Base-by-base conservation (phyloP, 805 yeast genomes). In the Tetrapisispora iriomotensis region DNA sequence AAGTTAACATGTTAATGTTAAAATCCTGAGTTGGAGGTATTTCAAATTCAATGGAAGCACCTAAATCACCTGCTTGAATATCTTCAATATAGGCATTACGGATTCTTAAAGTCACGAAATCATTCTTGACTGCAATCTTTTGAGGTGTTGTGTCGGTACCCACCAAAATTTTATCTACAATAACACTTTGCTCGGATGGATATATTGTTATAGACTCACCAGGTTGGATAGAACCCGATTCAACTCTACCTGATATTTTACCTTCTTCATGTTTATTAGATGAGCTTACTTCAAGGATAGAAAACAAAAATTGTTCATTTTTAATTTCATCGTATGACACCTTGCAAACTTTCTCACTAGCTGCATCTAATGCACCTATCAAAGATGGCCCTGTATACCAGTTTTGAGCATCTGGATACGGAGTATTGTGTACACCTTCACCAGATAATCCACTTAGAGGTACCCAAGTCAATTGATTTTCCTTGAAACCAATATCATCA, bases 361-460 rank as follows among this genome's bases (percentile, higher is more conserved):
- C 49, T 2, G 41, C 36, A 37, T 92, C 98, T 60, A 92, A 74
- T 60, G 68, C 82, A 63, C 85, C 94, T 51, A 92, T 74, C 52
- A 90, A 68, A 9, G 94, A 68, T 23, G 96, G 95, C 10, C 97
- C 97, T 14, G 62, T 62, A 68, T 88, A 90, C 96, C 96, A 90
- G 43, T 94, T 82, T 56, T 86, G 80, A 33, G 38, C 33, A 4
- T 23, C 18, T 13, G 58, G 53, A 28, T 51, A 46, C 33, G 87
- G 81, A 43, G 84, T 75, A 36, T 86, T 94, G 65, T 82, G 83
- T 63, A 92, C 74, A 51, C 96, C 96, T 43, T 88, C 95, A 53
- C 99, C 99, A 32, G 95, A 83, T 67, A 72, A 85, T 40, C 98
- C 98, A 22, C 96, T 85, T 40, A 88, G 95, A 32, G 99, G 98